Evolutionary conservation across 805 yeast genomes (phyloP), one percentile per base, ranked within the genome.

Genomic region (Wickerhamomyces bisporus): DNA sequence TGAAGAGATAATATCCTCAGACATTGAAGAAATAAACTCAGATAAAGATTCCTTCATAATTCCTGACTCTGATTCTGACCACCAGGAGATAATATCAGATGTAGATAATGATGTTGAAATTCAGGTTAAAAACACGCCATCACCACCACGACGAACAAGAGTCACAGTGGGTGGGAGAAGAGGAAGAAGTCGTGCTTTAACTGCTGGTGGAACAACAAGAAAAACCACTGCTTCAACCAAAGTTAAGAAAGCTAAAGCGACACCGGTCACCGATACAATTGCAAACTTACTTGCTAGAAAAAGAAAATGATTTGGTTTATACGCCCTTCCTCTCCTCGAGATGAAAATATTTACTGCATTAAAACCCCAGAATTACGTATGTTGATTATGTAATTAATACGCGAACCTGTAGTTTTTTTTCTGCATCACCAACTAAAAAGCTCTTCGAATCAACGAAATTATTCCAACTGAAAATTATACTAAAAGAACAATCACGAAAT

Each of bases 221-320:
- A 30, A 30, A 13, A 20, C 32, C n/a, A 13, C 32, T 9, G n/a
- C 24, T 8, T 5, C 32, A 17, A 7, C 32, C 16, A 26, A 19
- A 18, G 14, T 15, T 19, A 13, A 18, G 8, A 23, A 21, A 13
- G 9, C 28, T 20, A 5, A 13, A 8, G 37, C 21, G 16, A 35
- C 37, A 2, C 37, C 37, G 3, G 32, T 35, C 3, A 35, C 37
- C 3, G 37, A 28, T 17, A 35, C 37, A 9, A 35, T 35, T 14
- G 32, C 37, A 8, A 28, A 26, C 6, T 18, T 35, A 4, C 12
- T 35, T 12, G 37, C 37, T 35, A 21, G 32, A 23, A 26, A 26
- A 14, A 34, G 18, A 20, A 26, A 16, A 20, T 34, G 26, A 31
- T 4, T 10, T 6, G 16, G 13, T 9, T 19, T 29, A 23, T 23